Evolutionary conservation across 106 monocot genomes (phyloP).

Genomic region (Phalaenopsis aphrodite): DNA sequence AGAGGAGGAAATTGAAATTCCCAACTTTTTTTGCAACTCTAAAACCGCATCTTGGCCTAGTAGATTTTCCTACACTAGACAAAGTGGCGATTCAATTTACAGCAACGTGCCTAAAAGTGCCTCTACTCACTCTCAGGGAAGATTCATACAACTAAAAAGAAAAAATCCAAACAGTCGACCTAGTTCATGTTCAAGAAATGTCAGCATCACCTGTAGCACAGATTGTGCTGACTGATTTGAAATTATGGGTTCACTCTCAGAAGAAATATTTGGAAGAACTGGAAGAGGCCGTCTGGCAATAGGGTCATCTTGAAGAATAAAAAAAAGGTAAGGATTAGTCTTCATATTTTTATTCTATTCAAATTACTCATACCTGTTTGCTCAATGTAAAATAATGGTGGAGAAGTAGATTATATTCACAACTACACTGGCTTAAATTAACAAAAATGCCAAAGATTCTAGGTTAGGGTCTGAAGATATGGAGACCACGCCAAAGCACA

Average conservation of each 20-base stretch:
- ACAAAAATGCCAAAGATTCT: not conserved
- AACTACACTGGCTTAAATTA: not conserved
- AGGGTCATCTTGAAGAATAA: slow-evolving; percentile 62
- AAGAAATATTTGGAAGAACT: slow-evolving; percentile 13
- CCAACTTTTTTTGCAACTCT: slow-evolving; percentile 59
- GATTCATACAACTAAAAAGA: not conserved
- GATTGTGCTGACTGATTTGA: slow-evolving; percentile 24
- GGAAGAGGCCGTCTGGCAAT: slow-evolving; percentile 55
- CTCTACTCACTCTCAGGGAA: not conserved
- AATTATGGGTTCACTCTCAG: slow-evolving; percentile 25
- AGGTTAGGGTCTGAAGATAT: not conserved
- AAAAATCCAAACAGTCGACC: not conserved
- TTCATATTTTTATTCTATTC: not conserved
- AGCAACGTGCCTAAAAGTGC: not conserved
- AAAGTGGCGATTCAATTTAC: not conserved
- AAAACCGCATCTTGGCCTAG: slow-evolving; percentile 33
- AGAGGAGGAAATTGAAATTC: slow-evolving; percentile 38
- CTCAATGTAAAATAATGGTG: not conserved
- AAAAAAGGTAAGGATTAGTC: not conserved
- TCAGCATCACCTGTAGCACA: slow-evolving; percentile 32
- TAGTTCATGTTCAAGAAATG: slow-evolving; percentile 1
- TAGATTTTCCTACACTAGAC: slow-evolving; percentile 25
- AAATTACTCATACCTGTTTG: not conserved
- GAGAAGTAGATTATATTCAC: slow-evolving; percentile 1
- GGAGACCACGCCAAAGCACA: not conserved